Conservation (phyloP, 129 eudicot genomes). For the Artemisia annua region DNA sequence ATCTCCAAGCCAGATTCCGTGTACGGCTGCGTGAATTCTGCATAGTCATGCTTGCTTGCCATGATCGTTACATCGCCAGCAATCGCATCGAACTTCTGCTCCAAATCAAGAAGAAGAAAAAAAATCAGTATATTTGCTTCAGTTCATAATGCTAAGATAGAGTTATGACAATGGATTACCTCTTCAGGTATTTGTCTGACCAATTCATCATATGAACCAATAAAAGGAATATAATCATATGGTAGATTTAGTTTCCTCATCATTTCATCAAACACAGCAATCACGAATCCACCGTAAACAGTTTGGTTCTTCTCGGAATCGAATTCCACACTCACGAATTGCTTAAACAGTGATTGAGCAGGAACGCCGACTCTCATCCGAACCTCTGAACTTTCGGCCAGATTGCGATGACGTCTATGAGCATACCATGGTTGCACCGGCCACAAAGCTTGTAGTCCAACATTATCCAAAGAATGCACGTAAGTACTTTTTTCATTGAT, state of each 20-base stretch:
- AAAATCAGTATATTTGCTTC: not conserved
- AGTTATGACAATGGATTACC: constrained; percentile 12
- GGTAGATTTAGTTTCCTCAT: constrained; percentile 42
- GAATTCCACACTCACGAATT: constrained; percentile 43
- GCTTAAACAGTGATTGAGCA: constrained; percentile 40
- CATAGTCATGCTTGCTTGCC: constrained; percentile 32
- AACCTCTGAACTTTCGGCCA: constrained; percentile 31
- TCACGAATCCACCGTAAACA: constrained; percentile 44
- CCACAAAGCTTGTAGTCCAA: constrained; percentile 29
- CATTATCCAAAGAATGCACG: constrained; percentile 17
- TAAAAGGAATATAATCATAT: constrained; percentile 39
- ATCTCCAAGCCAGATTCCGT: constrained; percentile 59
- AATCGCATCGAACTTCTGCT: constrained; percentile 42
- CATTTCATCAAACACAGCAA: constrained; percentile 49
- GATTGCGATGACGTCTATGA: constrained; percentile 40
- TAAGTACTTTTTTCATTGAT: constrained; percentile 11
- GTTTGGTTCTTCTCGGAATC: constrained; percentile 15
- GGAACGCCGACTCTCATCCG: constrained; percentile 51
- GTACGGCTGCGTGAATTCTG: constrained; percentile 57
- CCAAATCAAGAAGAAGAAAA: constrained; percentile 1
- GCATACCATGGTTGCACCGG: constrained; percentile 43
- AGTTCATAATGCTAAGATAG: not conserved
- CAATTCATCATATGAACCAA: constrained; percentile 44
- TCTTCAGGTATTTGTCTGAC: constrained; percentile 37
- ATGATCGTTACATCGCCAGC: constrained; percentile 52